A percentile compares a stretch with the other conserved stretches of the same genome.
phyloP scores from a whole-genome alignment of 1,284 basidiomycete species.

The Rhodotorula mucilaginosa region DNA sequence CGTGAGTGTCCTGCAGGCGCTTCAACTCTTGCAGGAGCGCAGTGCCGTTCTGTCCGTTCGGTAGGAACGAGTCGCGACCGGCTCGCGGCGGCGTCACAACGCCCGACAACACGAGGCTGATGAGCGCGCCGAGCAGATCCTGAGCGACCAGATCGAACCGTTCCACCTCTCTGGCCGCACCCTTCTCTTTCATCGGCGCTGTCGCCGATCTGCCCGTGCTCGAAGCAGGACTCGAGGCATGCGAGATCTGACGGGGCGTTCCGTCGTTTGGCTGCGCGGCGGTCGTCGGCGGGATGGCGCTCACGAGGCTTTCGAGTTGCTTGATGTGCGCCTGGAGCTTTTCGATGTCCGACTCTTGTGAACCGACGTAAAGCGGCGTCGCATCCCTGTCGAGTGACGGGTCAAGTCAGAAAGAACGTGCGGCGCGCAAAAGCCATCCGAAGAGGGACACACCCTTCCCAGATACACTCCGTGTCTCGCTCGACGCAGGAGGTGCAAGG shows the following conservation, averaged over 20 bases:
- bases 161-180: background rate
- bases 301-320: background rate
- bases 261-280: no score
- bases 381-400: background rate
- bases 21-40: slow-evolving; percentile 15
- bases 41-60: background rate
- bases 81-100: slow-evolving; percentile 5
- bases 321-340: slow-evolving; percentile 14
- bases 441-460: slow-evolving; percentile 20
- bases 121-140: slow-evolving; percentile 23
- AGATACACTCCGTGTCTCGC: slow-evolving; percentile 18
- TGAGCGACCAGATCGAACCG: slow-evolving; percentile 22
- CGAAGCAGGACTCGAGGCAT: no score
- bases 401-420: background rate
- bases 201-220: background rate
- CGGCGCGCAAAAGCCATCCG: background rate
- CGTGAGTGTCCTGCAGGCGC: background rate
- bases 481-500: slow-evolving; percentile 35
- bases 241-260: background rate
- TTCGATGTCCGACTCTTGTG: slow-evolving; percentile 14
- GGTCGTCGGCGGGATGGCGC: background rate
- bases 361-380: slow-evolving; percentile 16
- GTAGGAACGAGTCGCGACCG: slow-evolving; percentile 10
- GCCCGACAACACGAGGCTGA: slow-evolving; percentile 18
- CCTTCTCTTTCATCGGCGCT: no score